A percentile compares a stretch with the other conserved stretches of the same genome.
Evolutionary conservation across 768 basidiomycete genomes (phyloP).

Genomic region (Mycena latifolia): DNA sequence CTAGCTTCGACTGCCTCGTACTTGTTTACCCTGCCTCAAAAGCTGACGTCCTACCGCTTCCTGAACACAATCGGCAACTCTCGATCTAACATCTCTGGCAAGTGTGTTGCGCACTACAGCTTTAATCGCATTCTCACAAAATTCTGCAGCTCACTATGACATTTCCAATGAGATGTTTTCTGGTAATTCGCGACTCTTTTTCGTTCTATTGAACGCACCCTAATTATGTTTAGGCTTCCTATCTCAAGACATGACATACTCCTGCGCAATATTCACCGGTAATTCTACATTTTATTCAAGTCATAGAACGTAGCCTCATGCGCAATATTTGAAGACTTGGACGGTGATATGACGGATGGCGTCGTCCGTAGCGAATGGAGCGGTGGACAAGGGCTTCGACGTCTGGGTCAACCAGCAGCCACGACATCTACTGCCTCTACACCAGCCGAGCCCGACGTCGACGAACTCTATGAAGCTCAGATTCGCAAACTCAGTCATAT

Average conservation of each 20-base stretch:
- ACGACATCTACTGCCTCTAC: constrained; percentile 22
- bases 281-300: too few relatives aligned
- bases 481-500: constrained; percentile 74
- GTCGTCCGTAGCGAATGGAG: constrained; percentile 47
- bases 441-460: constrained; percentile 35
- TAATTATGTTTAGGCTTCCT: constrained; percentile 57
- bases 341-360: constrained; percentile 62
- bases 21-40: constrained; percentile 66
- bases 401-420: constrained; percentile 32
- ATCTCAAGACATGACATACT: constrained; percentile 77
- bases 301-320: too few relatives aligned
- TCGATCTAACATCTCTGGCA: constrained; percentile 69
- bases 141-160: constrained; percentile 72
- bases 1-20: constrained; percentile 64
- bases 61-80: constrained; percentile 76
- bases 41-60: constrained; percentile 70
- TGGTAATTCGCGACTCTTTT: constrained; percentile 50
- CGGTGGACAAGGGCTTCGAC: constrained; percentile 50
- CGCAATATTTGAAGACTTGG: constrained; percentile 70
- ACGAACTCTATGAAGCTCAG: constrained; percentile 62
- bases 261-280: not conserved
- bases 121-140: not conserved
- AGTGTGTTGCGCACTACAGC: not conserved
- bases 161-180: constrained; percentile 83
- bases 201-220: constrained; percentile 3